Base-by-base conservation (phyloP, 352 stramenopile genomes). In the Phytophthora crassamura region DNA sequence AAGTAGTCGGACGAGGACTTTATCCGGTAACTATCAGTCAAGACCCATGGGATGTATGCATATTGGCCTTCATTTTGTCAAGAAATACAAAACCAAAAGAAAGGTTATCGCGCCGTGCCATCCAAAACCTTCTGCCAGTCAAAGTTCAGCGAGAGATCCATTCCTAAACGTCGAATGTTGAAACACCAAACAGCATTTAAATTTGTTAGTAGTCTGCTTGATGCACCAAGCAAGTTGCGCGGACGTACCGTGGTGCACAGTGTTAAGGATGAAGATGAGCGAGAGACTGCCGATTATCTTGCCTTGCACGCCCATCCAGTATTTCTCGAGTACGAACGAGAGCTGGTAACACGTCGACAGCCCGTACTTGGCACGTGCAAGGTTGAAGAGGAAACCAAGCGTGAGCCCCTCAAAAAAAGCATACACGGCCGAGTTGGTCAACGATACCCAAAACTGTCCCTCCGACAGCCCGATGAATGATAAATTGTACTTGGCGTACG, bases 321-420 rank as follows among this genome's bases (percentile, higher is more conserved):
- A 74, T 34, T 64, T 76, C 49, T 78, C 65, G 32, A 80, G 58
- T 33, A 75, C 64, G 35, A 77, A 80, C 3, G 58, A 65, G 11
- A 80, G 48, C 53, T 70, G 53, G 33, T 73, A 58, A 18, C 75
- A 53, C n/a, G 53, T 66, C 11, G 43, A 70, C n/a, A 73, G 15
- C 5, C 68, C 68, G 58, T 73, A 80, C 47, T 75, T 74, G 11
- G 22, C 25, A 16, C 47, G 53, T 18, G 73, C 50, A 25, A 77
- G 34, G 4, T 42, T 39, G 30, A 58, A 59, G 35, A 77, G 34
- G 20, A 67, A 55, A 14, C 54, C 15, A 22, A 77, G 38, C 14
- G 50, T 69, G 33, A 54, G 18, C 7, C 30, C 12, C 35, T 80
- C 56, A 6, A 71, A 38, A 12, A 33, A 11, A 0, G 48, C 52